These are phyloP conservation scores for Globisporangium cederbergense DNA, from an alignment of 352 stramenopile species.

Conservation along the genomic window DNA sequence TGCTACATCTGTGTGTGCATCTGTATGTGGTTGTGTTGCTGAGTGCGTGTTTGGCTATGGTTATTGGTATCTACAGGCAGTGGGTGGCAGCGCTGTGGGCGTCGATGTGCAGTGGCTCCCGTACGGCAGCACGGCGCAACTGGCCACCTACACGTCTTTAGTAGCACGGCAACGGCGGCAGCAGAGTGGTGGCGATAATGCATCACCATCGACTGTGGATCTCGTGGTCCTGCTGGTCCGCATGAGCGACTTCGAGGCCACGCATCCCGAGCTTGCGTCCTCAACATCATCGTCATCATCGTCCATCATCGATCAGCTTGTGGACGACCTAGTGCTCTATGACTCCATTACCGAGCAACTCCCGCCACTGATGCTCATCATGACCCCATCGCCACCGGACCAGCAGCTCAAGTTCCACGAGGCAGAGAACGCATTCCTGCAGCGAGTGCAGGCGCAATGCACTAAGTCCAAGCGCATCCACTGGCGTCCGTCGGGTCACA, in stretches of 20 bases:
- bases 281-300: neutral
- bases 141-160: conserved; percentile 26
- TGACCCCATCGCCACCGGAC: conserved; percentile 31
- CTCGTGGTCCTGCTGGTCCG: conserved; percentile 61
- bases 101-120: conserved; percentile 45
- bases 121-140: conserved; percentile 44
- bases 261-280: conserved; percentile 48
- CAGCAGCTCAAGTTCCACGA: conserved; percentile 14
- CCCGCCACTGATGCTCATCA: conserved; percentile 31
- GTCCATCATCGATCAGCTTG: conserved; percentile 18
- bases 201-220: too few relatives aligned
- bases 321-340: conserved; percentile 27
- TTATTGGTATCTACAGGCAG: conserved; percentile 19
- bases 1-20: neutral
- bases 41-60: neutral
- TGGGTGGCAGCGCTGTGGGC: conserved; percentile 25
- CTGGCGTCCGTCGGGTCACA: conserved; percentile 24
- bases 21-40: too few relatives aligned
- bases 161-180: neutral
- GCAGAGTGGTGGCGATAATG: too few relatives aligned
- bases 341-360: conserved; percentile 11
- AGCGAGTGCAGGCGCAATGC: conserved; percentile 20
- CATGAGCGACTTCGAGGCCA: conserved; percentile 46
- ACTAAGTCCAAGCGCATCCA: neutral
- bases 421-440: conserved; percentile 14